Base-by-base conservation (phyloP, 1,139 yeast genomes). In the Kluyveromyces sp. region DNA sequence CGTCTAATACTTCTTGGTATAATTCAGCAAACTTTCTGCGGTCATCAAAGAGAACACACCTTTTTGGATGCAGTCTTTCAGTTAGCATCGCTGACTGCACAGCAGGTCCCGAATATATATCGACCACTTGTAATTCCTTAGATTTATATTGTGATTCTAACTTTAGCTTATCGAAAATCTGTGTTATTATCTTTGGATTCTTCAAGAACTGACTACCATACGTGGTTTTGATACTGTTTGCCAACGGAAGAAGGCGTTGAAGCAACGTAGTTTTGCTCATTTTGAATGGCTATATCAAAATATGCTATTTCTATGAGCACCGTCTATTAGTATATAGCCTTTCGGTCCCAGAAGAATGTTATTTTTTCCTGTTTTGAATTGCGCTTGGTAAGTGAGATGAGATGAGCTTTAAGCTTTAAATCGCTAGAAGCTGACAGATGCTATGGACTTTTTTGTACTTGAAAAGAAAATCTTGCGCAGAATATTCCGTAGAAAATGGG, bases 21-120 rank as follows among this genome's bases (percentile, higher is more conserved):
- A 41, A 29, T 5, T 41, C 43, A 35, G 59, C 63, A 56, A 70
- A 74, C 7, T 67, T 41, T 27, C 25, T 33, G 3, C 43, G 37
- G 28, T 41, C 43, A n/a, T 81, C 88, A 55, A 84, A 64, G 21
- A 85, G 53, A 1, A 82, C 58, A 58, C 86, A 89, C 34, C 71
- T 76, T 44, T 70, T 63, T 0, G 95, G 95, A 41, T 73, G 66
- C 38, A 81, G 63, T 39, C 70, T 73, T 45, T 78, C 70, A 60
- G 83, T 74, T 31, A 87, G 60, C 61, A 58, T 46, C 45, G 71
- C 69, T 0, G 83, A 71, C 36, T 78, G 68, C 4, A 75, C 57
- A 3, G 84, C 83, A 39, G 67, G 69, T 1, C 79, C 77, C 0
- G 88, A 73, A 58, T 81, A 82, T 15, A 79, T 72, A 55, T 87